These are phyloP conservation scores for Nematocida ironsii DNA, from an alignment of 371 early-diverging fungal genomes.

Conservation along the genomic window DNA sequence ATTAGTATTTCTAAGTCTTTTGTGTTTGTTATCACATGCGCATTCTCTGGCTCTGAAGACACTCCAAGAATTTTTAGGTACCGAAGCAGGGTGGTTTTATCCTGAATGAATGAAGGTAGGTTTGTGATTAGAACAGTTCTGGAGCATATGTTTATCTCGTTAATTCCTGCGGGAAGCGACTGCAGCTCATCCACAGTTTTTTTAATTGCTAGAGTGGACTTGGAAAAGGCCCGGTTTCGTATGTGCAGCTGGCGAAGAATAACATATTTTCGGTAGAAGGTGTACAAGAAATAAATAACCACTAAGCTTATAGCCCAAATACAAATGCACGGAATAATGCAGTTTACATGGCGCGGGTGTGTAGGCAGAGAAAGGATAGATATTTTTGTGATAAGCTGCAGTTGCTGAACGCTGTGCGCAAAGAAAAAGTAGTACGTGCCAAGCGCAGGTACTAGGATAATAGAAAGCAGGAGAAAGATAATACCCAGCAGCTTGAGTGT, in stretches of 20 bases:
- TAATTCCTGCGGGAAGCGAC: slow-evolving; percentile 51
- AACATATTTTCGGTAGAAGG: slow-evolving; percentile 69
- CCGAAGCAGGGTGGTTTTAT: slow-evolving; percentile 60
- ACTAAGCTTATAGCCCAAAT: slow-evolving; percentile 60
- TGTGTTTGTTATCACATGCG: slow-evolving; percentile 65
- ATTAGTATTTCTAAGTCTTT: slow-evolving; percentile 54
- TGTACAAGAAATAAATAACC: slow-evolving; percentile 69
- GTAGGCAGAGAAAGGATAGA: slow-evolving; percentile 47
- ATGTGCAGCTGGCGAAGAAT: slow-evolving; percentile 69
- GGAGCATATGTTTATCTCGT: slow-evolving; percentile 63
- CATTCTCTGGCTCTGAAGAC: slow-evolving; percentile 60
- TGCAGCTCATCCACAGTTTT: slow-evolving; percentile 42
- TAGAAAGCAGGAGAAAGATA: slow-evolving; percentile 60
- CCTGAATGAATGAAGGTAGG: slow-evolving; percentile 64
- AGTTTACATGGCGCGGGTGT: slow-evolving; percentile 9
- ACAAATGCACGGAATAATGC: slow-evolving; percentile 32
- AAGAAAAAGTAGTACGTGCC: slow-evolving; percentile 58
- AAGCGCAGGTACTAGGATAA: slow-evolving; percentile 60
- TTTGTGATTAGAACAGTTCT: slow-evolving; percentile 64
- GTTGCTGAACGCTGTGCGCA: neutral
- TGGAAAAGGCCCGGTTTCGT: slow-evolving; percentile 65
- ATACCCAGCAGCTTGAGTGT: slow-evolving; percentile 68
- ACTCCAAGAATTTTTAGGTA: slow-evolving; percentile 65
- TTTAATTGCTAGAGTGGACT: slow-evolving; percentile 67
- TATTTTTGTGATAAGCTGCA: slow-evolving; percentile 48